phyloP scores from a whole-genome alignment of 352 stramenopile genomes.

The Phytophthora podocarpi region DNA sequence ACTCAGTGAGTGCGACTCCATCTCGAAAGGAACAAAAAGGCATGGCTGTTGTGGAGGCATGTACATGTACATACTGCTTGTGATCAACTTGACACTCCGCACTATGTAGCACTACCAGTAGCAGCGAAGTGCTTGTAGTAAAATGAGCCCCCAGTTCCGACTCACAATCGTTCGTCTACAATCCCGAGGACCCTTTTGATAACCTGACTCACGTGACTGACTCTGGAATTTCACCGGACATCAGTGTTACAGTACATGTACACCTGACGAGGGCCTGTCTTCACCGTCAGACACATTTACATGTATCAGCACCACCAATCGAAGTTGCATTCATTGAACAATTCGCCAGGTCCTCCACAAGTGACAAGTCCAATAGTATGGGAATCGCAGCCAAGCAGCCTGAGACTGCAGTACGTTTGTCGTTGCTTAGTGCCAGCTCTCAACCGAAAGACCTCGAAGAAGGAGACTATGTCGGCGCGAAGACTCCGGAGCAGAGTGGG shows the following conservation, averaged over 20 bases:
- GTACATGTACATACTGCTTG: background rate
- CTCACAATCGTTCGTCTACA: conserved; percentile 13
- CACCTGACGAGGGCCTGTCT: conserved; percentile 3
- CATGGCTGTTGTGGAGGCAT: background rate
- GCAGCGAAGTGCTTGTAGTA: background rate
- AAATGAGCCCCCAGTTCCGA: background rate
- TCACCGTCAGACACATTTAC: background rate
- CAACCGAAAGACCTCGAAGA: conserved; percentile 31
- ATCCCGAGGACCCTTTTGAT: too few species aligned
- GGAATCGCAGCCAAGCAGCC: conserved; percentile 5
- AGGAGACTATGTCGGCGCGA: conserved; percentile 21
- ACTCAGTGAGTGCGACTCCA: background rate
- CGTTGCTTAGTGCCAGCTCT: conserved; percentile 22
- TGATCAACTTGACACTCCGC: background rate
- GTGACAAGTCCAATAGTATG: conserved; percentile 18
- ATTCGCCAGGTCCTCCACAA: conserved; percentile 14
- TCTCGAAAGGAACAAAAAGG: background rate
- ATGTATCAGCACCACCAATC: conserved; percentile 1
- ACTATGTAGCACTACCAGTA: too few species aligned
- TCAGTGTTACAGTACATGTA: too few species aligned
- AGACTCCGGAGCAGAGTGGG: conserved; percentile 34
- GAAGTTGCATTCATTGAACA: conserved; percentile 23
- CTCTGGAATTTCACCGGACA: conserved; percentile 8
- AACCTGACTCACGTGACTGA: conserved; percentile 17
- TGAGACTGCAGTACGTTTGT: conserved; percentile 25